Conservation (phyloP, 2,329 filamentous ascomycete genomes). For the Metarhizium guizhouense region DNA sequence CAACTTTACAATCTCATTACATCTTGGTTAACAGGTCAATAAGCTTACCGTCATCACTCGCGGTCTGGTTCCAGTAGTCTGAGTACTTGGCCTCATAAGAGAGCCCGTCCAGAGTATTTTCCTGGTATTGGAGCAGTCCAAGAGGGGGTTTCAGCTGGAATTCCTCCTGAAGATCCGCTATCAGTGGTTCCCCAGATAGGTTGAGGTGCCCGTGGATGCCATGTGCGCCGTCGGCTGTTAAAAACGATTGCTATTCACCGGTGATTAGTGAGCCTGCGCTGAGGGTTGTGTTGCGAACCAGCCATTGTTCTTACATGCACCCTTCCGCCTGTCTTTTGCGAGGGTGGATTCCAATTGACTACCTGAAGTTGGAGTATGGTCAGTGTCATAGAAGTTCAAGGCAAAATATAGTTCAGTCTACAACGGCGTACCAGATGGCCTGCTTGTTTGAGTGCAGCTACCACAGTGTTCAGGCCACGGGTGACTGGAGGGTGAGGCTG, state of each 20-base stretch:
- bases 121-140: slow-evolving; percentile 22
- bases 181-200: slow-evolving; percentile 45
- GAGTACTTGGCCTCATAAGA: slow-evolving; percentile 49
- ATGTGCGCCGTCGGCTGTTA: slow-evolving; percentile 22
- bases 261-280: background rate
- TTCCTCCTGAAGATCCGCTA: slow-evolving; percentile 28
- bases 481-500: slow-evolving; percentile 47
- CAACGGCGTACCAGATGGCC: background rate
- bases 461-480: slow-evolving; percentile 35
- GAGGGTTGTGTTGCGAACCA: background rate
- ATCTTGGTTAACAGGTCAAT: background rate
- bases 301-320: background rate
- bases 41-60: slow-evolving; percentile 33
- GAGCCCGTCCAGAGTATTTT: slow-evolving; percentile 43
- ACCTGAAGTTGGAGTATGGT: background rate
- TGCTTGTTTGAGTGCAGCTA: slow-evolving; percentile 16
- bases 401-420: background rate
- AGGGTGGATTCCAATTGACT: background rate
- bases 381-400: background rate
- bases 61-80: slow-evolving; percentile 55
- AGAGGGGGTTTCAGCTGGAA: slow-evolving; percentile 19
- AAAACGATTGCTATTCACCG: slow-evolving; percentile 15
- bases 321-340: background rate
- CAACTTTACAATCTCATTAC: background rate
- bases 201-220: slow-evolving; percentile 36